Base-by-base conservation (phyloP, 176 grass and related monocot genomes). In the Tuctoria greenei region DNA sequence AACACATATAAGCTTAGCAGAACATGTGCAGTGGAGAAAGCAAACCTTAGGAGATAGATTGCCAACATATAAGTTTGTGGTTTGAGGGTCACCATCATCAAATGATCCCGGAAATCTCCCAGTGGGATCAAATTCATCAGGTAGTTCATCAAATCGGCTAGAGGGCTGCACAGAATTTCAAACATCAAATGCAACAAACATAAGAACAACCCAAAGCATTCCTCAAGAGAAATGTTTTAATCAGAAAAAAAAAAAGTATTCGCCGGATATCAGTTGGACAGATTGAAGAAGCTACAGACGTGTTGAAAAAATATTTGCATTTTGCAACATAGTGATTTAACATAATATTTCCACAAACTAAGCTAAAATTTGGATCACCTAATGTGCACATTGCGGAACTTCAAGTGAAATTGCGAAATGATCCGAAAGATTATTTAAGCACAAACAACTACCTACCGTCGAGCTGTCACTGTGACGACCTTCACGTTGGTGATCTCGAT, bases 21-120 rank as follows among this genome's bases (percentile, higher is more conserved):
- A 81, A 67, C 17, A 81, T 57, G 49, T 50, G 25, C 17, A 25
- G 64, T 38, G 10, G 41, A 82, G 47, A 52, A 61, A 77, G 36
- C 36, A 78, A 99, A 99, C 95, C 95, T 99, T 90, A 35, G 91
- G 91, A 31, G 95, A 90, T 72, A 99, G 87, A 80, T 99, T 95
- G 66, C 91, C 95, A 49, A 99, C 95, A 82, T 99, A 99, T 82
- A 99, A 90, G 79, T 99, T 99, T 51, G 91, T 99, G n/a, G 95
- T 99, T 87, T 99, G 91, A 38, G 91, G 89, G 81, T 99, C 95
- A 42, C 91, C 91, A 35, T 99, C 95, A 82, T 95, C 91, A 88
- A 98, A 98, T 86, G 95, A 98, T 57, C 91, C 95, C 61, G 74
- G 79, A 67, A 93, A 85, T 81, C 73, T 93, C 49, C 91, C 91